Base-by-base conservation (phyloP, 106 monocot species). In the Narthecium ossifragum region DNA sequence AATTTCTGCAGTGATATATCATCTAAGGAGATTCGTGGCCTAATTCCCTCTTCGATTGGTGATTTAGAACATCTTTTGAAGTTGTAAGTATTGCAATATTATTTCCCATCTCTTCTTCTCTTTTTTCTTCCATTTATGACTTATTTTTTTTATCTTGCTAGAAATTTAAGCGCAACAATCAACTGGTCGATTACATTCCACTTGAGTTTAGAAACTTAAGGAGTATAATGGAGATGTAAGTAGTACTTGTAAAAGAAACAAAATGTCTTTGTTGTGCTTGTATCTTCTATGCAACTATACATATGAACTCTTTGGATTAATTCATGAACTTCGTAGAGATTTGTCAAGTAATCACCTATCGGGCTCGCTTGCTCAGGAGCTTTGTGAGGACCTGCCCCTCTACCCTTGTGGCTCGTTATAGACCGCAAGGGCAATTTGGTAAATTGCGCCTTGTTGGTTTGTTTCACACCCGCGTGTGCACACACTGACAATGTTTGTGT, bases 81-180 rank as follows among this genome's bases (percentile, higher is more conserved):
- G n/a, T n/a, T n/a, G n/a, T n/a, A n/a, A n/a, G n/a, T n/a, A n/a
- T n/a, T n/a, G n/a, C n/a, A n/a, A n/a, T n/a, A n/a, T n/a, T n/a
- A n/a, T n/a, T n/a, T n/a, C n/a, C n/a, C n/a, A n/a, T n/a, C n/a
- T n/a, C n/a, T n/a, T n/a, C n/a, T n/a, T n/a, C 55, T 54, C 1
- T 56, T 28, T 38, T 8, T 6, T 37, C 10, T 67, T 20, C 20
- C 24, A 1, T n/a, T 58, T 23, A 29, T 29, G 15, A 34, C 0
- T 12, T 41, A n/a, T 26, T 8, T 31, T 34, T 28, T 18, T 2
- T 37, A 2, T 57, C 20, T 37, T 47, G n/a, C 13, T 33, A 93
- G 93, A 57, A 93, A 93, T 46, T 73, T 93, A 46, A 89, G 93
- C 80, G n/a, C n/a, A 72, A 89, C 51, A 93, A 93, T 54, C 60